These are phyloP conservation scores for Gleditsia sinensis DNA, from an alignment of 306 rosid genomes.

Conservation along the genomic window DNA sequence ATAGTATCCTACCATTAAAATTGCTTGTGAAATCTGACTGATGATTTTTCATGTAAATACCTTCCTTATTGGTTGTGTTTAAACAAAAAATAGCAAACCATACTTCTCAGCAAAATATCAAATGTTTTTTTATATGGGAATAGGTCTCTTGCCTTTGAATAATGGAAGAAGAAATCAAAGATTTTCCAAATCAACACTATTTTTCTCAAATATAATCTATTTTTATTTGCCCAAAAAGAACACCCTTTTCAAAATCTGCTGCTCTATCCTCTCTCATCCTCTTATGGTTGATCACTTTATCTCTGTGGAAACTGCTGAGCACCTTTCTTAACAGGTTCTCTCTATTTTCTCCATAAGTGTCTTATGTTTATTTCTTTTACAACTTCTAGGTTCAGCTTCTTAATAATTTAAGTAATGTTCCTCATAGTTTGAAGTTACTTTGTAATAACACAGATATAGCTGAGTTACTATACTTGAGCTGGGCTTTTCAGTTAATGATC, in stretches of 20 bases:
- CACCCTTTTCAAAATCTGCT: background rate
- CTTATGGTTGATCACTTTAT: constrained; percentile 2
- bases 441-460: background rate
- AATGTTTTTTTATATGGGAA: background rate
- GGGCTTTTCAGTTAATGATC: background rate
- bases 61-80: background rate
- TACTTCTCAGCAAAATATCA: background rate
- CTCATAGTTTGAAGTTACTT: background rate
- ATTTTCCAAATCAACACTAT: background rate
- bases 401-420: background rate
- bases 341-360: background rate
- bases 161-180: constrained; percentile 3
- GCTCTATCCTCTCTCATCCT: background rate
- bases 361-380: background rate
- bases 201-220: background rate
- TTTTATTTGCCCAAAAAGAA: background rate
- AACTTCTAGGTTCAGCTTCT: background rate
- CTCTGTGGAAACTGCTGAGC: background rate
- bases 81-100: background rate
- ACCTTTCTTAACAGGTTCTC: background rate
- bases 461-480: background rate
- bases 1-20: background rate
- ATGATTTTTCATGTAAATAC: background rate
- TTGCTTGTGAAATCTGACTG: background rate
- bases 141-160: background rate